These are phyloP conservation scores for Candida pseudoviswanathii DNA, from an alignment of 1,139 yeast genomes.

Conservation along the genomic window DNA sequence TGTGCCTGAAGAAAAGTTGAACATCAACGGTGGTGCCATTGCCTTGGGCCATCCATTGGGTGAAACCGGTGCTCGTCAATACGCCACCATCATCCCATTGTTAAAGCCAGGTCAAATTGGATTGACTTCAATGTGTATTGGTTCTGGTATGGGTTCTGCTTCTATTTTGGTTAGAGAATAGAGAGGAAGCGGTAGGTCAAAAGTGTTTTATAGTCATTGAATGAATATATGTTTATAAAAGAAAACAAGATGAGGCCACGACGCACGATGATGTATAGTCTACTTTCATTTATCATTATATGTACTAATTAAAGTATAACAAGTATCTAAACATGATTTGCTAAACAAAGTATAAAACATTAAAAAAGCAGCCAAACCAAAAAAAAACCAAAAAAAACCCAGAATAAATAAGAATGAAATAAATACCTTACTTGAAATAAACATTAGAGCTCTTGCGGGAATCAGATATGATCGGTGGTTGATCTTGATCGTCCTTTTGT, in stretches of 20 bases:
- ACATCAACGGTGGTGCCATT: slow-evolving; percentile 94
- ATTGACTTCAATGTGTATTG: slow-evolving; percentile 94
- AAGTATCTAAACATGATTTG: too few relatives aligned
- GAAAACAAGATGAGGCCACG: too few relatives aligned
- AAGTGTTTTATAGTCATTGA: background rate
- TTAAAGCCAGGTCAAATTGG: slow-evolving; percentile 81
- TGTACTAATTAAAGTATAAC: too few relatives aligned
- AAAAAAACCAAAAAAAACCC: background rate
- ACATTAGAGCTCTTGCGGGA: slow-evolving; percentile 34
- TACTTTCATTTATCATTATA: too few relatives aligned
- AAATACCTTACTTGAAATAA: slow-evolving; percentile 25
- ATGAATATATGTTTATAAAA: slow-evolving; percentile 1
- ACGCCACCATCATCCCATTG: slow-evolving; percentile 84
- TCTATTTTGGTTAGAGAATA: slow-evolving; percentile 77
- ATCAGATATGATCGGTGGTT: slow-evolving; percentile 12
- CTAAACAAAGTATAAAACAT: background rate
- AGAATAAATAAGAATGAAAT: background rate
- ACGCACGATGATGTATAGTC: too few relatives aligned
- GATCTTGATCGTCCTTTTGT: slow-evolving; percentile 19
- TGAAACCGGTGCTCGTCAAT: slow-evolving; percentile 93
- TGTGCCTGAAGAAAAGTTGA: slow-evolving; percentile 72
- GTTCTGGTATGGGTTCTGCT: slow-evolving; percentile 99
- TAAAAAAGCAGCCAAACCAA: too few relatives aligned
- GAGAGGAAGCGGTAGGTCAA: background rate
- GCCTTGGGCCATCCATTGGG: slow-evolving; percentile 97